These are phyloP conservation scores for Ustilago nuda DNA, from an alignment of 1,284 basidiomycete genomes.

Conservation along the genomic window DNA sequence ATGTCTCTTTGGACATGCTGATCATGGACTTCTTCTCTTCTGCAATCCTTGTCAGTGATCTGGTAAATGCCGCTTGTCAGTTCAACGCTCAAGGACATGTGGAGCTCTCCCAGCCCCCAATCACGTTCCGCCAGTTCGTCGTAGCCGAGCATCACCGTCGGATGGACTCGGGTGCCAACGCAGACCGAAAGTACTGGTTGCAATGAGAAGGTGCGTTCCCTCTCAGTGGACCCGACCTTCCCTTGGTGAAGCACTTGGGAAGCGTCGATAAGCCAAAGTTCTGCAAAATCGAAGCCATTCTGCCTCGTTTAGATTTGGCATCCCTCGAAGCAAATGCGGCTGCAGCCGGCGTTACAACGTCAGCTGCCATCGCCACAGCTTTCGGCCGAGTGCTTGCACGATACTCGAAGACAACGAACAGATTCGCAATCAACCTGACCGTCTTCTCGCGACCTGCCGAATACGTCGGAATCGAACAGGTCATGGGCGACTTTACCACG, in stretches of 20 bases:
- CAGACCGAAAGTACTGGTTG: not conserved
- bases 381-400: not conserved
- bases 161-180: not conserved
- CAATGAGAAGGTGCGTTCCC: not conserved
- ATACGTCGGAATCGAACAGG: not conserved
- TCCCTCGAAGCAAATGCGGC: not conserved
- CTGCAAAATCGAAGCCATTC: not conserved
- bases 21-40: constrained; percentile 2
- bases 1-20: not conserved
- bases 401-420: not conserved
- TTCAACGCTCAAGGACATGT: not conserved
- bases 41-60: not conserved
- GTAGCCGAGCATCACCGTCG: not conserved
- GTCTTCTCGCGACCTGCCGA: not conserved
- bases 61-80: not conserved
- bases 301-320: not conserved
- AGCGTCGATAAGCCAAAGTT: not conserved
- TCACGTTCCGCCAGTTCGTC: not conserved
- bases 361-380: not conserved
- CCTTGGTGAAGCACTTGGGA: not conserved
- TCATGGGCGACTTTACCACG: not conserved
- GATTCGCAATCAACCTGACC: not conserved
- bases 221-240: constrained; percentile 1
- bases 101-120: not conserved
- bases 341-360: not conserved